Conservation (phyloP, 2,329 filamentous ascomycete genomes). For the Cucurbitaria berberidis region DNA sequence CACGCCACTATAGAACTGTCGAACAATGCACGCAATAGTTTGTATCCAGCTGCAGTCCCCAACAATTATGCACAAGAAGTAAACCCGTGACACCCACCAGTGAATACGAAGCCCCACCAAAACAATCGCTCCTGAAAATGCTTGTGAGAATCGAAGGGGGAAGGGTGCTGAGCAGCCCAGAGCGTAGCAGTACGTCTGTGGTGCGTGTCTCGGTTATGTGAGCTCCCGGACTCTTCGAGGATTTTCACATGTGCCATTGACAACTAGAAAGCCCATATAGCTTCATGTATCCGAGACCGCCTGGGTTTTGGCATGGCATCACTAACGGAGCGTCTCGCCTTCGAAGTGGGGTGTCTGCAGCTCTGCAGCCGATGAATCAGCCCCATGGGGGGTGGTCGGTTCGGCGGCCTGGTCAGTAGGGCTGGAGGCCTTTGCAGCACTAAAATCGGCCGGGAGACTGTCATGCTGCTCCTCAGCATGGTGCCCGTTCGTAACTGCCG, state of each 20-base stretch:
- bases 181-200: neutral
- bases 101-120: constrained; percentile 36
- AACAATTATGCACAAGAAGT: constrained; percentile 11
- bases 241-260: neutral
- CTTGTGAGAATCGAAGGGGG: constrained; percentile 31
- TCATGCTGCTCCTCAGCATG: constrained; percentile 23
- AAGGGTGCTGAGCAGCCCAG: neutral
- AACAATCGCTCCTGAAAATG: constrained; percentile 47
- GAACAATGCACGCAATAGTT: constrained; percentile 19
- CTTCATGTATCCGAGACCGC: neutral
- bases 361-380: constrained; percentile 29
- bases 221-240: neutral
- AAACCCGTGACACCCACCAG: constrained; percentile 34
- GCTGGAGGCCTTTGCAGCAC: constrained; percentile 15
- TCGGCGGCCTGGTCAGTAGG: constrained; percentile 8
- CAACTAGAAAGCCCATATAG: neutral
- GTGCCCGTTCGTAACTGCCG: constrained; percentile 38
- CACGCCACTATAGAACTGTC: constrained; percentile 4
- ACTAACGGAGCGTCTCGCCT: constrained; percentile 32
- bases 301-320: neutral
- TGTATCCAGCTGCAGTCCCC: constrained; percentile 26
- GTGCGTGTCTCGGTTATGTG: neutral
- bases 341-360: constrained; percentile 31
- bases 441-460: constrained; percentile 8
- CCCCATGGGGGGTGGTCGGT: constrained; percentile 13